Conservation (phyloP, 345 rosid species). For the Eucalyptus sp. region DNA sequence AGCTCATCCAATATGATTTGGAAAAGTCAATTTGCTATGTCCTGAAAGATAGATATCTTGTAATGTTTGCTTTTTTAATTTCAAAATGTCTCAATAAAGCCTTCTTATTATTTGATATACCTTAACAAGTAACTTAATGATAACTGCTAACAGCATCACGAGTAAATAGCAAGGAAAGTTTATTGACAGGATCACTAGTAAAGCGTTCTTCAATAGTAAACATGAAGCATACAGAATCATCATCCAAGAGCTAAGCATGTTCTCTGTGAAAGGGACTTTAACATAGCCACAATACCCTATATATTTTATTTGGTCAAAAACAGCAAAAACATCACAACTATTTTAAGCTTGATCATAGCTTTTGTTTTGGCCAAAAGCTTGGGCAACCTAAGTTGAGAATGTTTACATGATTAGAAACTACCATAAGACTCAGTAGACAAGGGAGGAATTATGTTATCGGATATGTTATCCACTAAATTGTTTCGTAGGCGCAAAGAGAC, state of each 20-base stretch:
- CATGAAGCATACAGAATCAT: neutral
- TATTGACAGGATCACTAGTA: neutral
- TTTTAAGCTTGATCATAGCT: neutral
- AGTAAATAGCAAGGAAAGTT: neutral
- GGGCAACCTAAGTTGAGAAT: neutral
- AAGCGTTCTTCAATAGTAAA: neutral
- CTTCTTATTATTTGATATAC: neutral
- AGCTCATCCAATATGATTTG: neutral
- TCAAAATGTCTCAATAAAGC: neutral
- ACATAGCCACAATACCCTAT: neutral
- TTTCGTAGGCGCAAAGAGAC: neutral
- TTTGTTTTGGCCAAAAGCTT: neutral
- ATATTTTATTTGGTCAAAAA: neutral
- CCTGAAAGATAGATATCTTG: neutral
- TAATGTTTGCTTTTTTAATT: neutral
- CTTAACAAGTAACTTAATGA: neutral
- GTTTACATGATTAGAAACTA: neutral
- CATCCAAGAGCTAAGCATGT: neutral
- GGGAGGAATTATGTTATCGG: neutral
- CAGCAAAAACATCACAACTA: neutral
- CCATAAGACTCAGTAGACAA: neutral
- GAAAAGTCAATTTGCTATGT: neutral
- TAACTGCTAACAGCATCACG: neutral
- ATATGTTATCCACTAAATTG: neutral
- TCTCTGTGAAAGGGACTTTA: neutral